Percentiles rank a stretch among this genome's conserved stretches.
phyloP scores from a whole-genome alignment of 2,329 filamentous ascomycete genomes.

The Diaporthe citri region DNA sequence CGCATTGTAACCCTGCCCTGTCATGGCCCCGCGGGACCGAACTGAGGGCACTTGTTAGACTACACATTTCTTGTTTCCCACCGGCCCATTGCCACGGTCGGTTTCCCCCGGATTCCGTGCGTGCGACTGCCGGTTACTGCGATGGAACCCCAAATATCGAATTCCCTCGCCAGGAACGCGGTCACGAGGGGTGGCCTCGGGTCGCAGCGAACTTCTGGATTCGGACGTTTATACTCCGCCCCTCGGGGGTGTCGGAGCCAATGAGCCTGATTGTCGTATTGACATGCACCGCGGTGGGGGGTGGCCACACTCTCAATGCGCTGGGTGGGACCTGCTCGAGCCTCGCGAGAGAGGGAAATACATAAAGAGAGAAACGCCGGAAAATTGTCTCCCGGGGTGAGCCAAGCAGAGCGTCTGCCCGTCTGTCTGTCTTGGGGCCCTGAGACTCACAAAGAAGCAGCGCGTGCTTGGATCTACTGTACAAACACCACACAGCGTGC shows the following conservation, averaged over 20 bases:
- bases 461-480: not conserved
- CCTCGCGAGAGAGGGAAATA: not conserved
- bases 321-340: slow-evolving; percentile 5
- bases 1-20: not conserved
- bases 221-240: slow-evolving; percentile 33
- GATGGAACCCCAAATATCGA: slow-evolving; percentile 21
- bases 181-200: slow-evolving; percentile 25
- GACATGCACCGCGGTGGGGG: slow-evolving; percentile 23
- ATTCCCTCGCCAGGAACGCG: not conserved
- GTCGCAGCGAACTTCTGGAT: slow-evolving; percentile 18
- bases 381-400: not conserved
- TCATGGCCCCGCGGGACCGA: slow-evolving; percentile 21
- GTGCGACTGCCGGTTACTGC: slow-evolving; percentile 11
- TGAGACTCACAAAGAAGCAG: not conserved
- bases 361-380: not conserved
- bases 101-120: slow-evolving; percentile 18
- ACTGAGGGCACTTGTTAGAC: slow-evolving; percentile 12
- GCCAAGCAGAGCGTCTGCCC: not conserved
- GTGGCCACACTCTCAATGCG: not conserved
- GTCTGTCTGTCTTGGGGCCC: not conserved
- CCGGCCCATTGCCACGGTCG: not conserved
- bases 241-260: slow-evolving; percentile 35
- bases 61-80: not conserved
- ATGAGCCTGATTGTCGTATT: slow-evolving; percentile 24
- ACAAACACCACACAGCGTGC: not conserved